Percentiles rank a stretch among this genome's conserved stretches.
Evolutionary conservation across 352 stramenopile genomes (phyloP).

Genomic region (Nannochloropsis limnetica): DNA sequence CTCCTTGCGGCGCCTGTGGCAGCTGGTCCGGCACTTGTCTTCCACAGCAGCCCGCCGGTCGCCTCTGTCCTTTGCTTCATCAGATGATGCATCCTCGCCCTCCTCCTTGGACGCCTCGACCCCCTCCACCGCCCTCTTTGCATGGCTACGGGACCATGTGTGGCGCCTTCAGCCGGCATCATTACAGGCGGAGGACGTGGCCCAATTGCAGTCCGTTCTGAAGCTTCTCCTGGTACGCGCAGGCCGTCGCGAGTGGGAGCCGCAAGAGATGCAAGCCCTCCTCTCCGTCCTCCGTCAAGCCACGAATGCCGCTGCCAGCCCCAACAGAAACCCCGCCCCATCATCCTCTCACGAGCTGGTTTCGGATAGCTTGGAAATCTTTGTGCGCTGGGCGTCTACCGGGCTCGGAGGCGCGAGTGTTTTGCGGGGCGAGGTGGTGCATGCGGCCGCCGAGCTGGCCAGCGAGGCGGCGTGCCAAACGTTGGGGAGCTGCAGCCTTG

Average conservation of each 20-base stretch:
- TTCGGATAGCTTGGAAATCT: conserved; percentile 2
- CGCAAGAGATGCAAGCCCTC: conserved; percentile 3
- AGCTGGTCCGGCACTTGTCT: background rate
- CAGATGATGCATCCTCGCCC: background rate
- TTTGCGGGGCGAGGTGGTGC: conserved; percentile 23
- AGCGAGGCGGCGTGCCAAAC: conserved; percentile 18
- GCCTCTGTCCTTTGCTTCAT: too few relatives aligned
- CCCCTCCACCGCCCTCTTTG: background rate
- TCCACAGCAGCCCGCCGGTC: too few relatives aligned
- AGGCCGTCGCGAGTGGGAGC: background rate
- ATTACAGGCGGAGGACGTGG: background rate
- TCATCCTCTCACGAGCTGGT: background rate
- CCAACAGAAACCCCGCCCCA: background rate
- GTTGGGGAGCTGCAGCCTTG: background rate
- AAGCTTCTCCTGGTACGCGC: background rate
- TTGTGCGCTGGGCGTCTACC: background rate
- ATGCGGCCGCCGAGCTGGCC: background rate
- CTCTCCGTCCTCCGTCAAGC: conserved; percentile 20
- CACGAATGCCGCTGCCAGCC: background rate
- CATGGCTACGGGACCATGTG: background rate
- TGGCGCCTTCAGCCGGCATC: background rate
- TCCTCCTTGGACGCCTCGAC: background rate
- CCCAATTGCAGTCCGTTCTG: background rate
- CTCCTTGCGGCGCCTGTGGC: background rate
- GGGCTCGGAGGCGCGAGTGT: background rate